A percentile compares a stretch with the other conserved stretches of the same genome.
Conservation (phyloP, 2,329 filamentous ascomycete genomes). For the Talaromyces sp. region DNA sequence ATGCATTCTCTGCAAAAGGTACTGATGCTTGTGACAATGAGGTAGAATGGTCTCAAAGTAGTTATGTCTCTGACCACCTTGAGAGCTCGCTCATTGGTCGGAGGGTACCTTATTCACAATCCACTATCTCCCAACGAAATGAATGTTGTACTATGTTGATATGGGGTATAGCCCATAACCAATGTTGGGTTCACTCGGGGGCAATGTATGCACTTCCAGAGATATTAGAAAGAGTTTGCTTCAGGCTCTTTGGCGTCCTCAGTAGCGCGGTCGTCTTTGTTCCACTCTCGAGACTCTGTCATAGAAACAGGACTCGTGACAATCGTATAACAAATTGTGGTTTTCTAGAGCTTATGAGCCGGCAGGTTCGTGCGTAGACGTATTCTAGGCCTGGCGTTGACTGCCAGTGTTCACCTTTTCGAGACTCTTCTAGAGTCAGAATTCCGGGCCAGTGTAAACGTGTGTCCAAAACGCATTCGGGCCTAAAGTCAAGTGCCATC, state of each 20-base stretch:
- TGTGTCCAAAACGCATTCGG: no score
- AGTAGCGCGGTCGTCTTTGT: not conserved
- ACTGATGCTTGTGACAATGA: not conserved
- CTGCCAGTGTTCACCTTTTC: no score
- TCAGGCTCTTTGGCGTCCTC: not conserved
- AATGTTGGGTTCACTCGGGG: not conserved
- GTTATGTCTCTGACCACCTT: not conserved
- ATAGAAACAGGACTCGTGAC: not conserved
- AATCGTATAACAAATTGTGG: not conserved
- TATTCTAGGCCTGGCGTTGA: not conserved
- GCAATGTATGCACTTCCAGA: not conserved
- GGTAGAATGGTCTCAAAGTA: not conserved
- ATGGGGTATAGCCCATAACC: no score
- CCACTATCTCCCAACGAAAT: not conserved
- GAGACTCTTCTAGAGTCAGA: no score
- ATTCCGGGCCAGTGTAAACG: not conserved
- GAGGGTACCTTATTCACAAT: not conserved
- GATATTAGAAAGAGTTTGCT: not conserved
- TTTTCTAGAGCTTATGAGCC: not conserved
- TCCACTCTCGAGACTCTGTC: not conserved
- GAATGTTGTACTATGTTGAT: not conserved
- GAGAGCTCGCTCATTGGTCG: not conserved
- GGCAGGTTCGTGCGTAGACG: not conserved
- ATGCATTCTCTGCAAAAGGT: not conserved
- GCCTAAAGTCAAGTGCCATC: constrained; percentile 5